These are phyloP conservation scores for Pseudoneurospora amorphoporcata DNA, from an alignment of 495 filamentous ascomycete genomes.

Conservation along the genomic window DNA sequence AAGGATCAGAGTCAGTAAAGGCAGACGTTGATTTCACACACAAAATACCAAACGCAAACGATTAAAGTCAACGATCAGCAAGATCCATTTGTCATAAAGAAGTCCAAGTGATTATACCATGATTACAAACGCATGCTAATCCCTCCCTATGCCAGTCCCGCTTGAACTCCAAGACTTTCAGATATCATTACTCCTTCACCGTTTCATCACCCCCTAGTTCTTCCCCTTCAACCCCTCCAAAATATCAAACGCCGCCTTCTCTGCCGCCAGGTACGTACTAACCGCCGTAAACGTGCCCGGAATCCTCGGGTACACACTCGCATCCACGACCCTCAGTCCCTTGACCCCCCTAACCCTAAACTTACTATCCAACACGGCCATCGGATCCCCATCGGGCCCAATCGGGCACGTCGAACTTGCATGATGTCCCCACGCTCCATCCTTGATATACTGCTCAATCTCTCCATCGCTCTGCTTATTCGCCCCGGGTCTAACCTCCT, in stretches of 20 bases:
- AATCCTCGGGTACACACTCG: conserved; percentile 43
- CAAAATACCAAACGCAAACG: background rate
- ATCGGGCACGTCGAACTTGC: conserved; percentile 46
- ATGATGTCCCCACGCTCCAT: conserved; percentile 50
- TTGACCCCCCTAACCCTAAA: conserved; percentile 47
- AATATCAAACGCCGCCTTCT: conserved; percentile 44
- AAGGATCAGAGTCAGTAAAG: background rate
- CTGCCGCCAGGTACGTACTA: conserved; percentile 47
- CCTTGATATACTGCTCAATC: conserved; percentile 38
- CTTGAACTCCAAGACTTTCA: no score
- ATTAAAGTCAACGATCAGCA: background rate
- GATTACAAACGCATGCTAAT: background rate
- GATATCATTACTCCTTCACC: no score
- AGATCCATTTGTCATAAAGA: background rate
- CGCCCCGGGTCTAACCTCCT: conserved; percentile 39
- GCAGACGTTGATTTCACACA: background rate
- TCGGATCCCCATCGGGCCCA: conserved; percentile 41
- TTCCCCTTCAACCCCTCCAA: conserved; percentile 3
- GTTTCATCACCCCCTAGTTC: background rate
- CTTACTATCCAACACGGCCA: conserved; percentile 48
- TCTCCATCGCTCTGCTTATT: conserved; percentile 30
- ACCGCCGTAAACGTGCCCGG: conserved; percentile 46
- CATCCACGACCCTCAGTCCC: conserved; percentile 54
- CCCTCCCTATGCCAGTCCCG: no score
- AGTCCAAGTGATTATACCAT: background rate